Evolutionary conservation across 2,329 filamentous ascomycete species (phyloP), one percentile per base, ranked within the genome.

Genomic region (Clathrospora elynae): DNA sequence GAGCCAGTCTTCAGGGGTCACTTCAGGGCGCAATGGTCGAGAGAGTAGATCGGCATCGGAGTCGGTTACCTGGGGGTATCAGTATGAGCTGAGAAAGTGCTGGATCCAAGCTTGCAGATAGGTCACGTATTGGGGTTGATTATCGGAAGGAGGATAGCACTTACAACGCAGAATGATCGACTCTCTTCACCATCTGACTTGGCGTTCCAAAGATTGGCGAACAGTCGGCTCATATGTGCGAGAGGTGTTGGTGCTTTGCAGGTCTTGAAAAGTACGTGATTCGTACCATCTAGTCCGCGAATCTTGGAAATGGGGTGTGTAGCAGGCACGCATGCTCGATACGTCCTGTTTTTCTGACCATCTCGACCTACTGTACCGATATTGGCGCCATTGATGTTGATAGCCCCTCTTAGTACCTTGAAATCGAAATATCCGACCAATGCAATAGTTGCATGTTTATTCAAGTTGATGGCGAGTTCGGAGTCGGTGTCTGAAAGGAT

Each of bases 241-340:
- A 92, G 65, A 1, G 75, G 71, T 11, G 75, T 73, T 8, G 90
- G 51, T 0, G 72, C 72, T 2, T 77, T 71, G 6, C 71, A 74
- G 1, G 45, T 53, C 6, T 51, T 37, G 17, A 78, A 75, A 35
- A 81, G 77, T 4, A 84, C 64, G 22, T 78, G 71, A 16, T 65
- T 68, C 12, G 48, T 49, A 11, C 90, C 67, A 45, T 86, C 79
- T 1, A 88, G 63, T 10, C 63, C 69, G 17, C 66, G 62, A 22
- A 92, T 75, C 1, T 86, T 80, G 1, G 86, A 86, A 1, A 92
- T 68, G 1, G 87, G 83, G 60, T 89, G 82, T 24, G 84, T 88
- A 28, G 80, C 78, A 1, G 87, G 81, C 11, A 86, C 85, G 64
- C 81, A 82, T 11, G 88, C 75, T 74, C 80, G 83, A 52, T 61